Percentiles rank a stretch among this genome's conserved stretches.
Conservation (phyloP, 257 asterid species). For the Prunella vulgaris region DNA sequence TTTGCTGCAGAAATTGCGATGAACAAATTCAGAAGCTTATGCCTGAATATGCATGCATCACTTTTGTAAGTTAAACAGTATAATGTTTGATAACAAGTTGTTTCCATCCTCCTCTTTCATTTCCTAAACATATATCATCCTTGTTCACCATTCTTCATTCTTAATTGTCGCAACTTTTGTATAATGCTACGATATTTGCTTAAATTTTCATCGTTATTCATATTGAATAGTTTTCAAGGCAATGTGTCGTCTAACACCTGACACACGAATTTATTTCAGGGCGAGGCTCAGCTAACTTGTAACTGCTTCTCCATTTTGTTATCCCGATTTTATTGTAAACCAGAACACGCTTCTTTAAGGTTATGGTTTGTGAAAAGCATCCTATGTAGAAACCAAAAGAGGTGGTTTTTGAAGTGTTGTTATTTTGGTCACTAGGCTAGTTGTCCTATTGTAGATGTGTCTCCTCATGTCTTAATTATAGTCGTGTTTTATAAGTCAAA, state of each 20-base stretch:
- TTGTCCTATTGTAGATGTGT: not conserved
- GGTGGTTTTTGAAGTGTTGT: not conserved
- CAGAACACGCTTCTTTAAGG: not conserved
- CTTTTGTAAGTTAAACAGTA: slow-evolving; percentile 16
- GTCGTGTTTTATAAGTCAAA: not conserved
- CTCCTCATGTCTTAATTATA: not conserved
- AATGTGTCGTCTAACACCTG: not conserved
- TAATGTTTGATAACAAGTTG: not conserved
- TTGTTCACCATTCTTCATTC: not conserved
- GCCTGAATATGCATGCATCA: not conserved
- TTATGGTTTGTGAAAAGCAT: not conserved
- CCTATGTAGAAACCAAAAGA: not conserved
- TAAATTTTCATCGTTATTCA: not conserved
- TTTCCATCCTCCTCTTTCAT: not conserved
- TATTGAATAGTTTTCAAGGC: not conserved
- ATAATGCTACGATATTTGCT: not conserved
- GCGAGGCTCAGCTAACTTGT: not conserved
- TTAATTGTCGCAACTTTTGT: too few relatives aligned
- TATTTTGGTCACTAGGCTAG: not conserved
- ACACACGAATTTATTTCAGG: slow-evolving; percentile 7
- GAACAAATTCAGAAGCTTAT: slow-evolving; percentile 4
- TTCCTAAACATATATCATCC: not conserved
- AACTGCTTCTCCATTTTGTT: not conserved
- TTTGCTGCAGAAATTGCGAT: slow-evolving; percentile 64
- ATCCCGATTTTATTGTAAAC: not conserved